Evolutionary conservation across 192 early-diverging fungal genomes (phyloP).

Genomic region (Coemansia interrupta): DNA sequence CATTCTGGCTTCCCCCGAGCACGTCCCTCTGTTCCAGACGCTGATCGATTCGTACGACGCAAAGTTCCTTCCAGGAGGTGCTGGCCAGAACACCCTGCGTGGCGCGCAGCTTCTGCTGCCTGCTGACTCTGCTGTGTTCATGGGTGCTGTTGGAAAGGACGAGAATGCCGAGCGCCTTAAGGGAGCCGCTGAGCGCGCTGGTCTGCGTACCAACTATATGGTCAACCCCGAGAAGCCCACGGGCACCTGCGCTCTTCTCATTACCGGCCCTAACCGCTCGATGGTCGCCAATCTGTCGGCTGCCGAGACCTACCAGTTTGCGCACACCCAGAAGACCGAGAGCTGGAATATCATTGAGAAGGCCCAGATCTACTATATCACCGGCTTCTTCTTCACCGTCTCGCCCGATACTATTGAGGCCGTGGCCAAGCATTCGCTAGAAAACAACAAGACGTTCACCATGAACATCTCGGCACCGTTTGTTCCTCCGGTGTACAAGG

Average conservation of each 20-base stretch:
- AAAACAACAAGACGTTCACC: conserved; percentile 78
- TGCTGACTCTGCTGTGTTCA: conserved; percentile 80
- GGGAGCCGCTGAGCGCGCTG: conserved; percentile 74
- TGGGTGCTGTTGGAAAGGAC: conserved; percentile 91
- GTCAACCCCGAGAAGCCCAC: conserved; percentile 72
- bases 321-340: conserved; percentile 65
- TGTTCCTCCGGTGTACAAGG: conserved; percentile 90
- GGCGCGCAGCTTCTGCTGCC: conserved; percentile 89
- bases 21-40: conserved; percentile 81
- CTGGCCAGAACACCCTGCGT: conserved; percentile 92
- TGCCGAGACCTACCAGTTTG: conserved; percentile 79
- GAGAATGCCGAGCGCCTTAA: conserved; percentile 71
- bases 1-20: conserved; percentile 87
- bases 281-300: conserved; percentile 93
- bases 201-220: conserved; percentile 88
- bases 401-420: conserved; percentile 78
- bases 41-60: conserved; percentile 69
- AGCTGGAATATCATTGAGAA: conserved; percentile 85
- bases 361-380: conserved; percentile 89
- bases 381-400: conserved; percentile 93
- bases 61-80: conserved; percentile 92
- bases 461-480: conserved; percentile 97
- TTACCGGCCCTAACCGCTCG: conserved; percentile 85
- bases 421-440: conserved; percentile 85
- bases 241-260: conserved; percentile 92